Evolutionary conservation across 2,329 filamentous ascomycete genomes (phyloP), one percentile per base, ranked within the genome.

Genomic region (Fusarium graminum): DNA sequence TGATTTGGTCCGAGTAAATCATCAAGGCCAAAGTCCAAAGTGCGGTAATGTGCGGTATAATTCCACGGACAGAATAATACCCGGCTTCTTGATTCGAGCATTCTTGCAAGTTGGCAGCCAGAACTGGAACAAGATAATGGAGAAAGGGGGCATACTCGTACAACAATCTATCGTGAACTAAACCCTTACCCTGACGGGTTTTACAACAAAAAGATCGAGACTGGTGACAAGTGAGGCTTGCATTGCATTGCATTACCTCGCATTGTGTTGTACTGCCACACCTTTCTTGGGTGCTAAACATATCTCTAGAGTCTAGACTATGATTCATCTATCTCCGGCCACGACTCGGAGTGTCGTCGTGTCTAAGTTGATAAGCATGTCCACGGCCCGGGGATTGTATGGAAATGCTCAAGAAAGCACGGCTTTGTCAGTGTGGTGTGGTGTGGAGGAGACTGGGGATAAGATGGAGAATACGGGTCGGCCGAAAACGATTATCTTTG

Each of bases 361-460:
- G 28, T 30, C 6, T 12, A 42, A 42, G 39, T 28, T 19, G 28
- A 36, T n/a, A 16, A 17, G 34, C 16, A 46, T 45, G 47, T 47
- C 40, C 16, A 49, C 41, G 28, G 36, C 39, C 44, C 59, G 68
- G 68, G 59, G 52, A 71, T 71, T 71, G 68, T 52, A 62, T 67
- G 68, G 68, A 65, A 71, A 71, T 67, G 56, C 50, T 58, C 51
- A 41, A 28, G 16, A 65, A 43, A 50, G 43, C 52, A 59, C 42
- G 65, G 60, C 40, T 63, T 59, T 63, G 59, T 19, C 28, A 25
- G 16, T 63, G 60, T 29, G 51, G 40, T 65, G 46, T 28, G 25
- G 13, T 63, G 60, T 29, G 51, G 40, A 68, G 46, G 50, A 65
- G 49, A 68, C 65, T 67, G 63, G 52, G 63, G 59, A 59, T 47